Conservation (phyloP, 352 stramenopile species). For the Phytophthora crassamura region DNA sequence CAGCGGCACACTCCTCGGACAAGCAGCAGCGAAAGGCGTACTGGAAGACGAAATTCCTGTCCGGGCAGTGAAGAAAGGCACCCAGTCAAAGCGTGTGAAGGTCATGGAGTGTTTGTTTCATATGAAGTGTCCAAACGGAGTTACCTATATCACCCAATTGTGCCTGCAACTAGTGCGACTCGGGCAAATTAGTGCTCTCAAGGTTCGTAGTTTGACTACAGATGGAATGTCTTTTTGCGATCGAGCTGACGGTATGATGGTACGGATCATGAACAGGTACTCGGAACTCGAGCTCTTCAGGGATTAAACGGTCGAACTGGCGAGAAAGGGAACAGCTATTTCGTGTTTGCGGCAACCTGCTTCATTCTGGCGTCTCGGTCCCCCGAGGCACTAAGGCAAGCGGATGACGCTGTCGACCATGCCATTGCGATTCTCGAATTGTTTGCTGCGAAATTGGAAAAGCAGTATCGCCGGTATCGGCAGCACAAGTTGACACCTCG, state of each 20-base stretch:
- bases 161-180: constrained; percentile 45
- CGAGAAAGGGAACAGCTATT: constrained; percentile 35
- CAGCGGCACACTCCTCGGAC: constrained; percentile 1
- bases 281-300: constrained; percentile 36
- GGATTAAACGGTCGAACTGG: constrained; percentile 11
- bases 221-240: not conserved
- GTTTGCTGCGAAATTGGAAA: constrained; percentile 30
- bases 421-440: constrained; percentile 29
- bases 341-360: constrained; percentile 52
- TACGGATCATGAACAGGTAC: constrained; percentile 17
- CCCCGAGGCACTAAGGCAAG: constrained; percentile 15
- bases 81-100: constrained; percentile 32
- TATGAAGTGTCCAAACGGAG: constrained; percentile 28
- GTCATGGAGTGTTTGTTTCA: constrained; percentile 47
- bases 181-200: constrained; percentile 45
- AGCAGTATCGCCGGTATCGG: constrained; percentile 17
- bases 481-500: constrained; percentile 32
- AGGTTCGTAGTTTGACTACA: constrained; percentile 37
- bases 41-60: constrained; percentile 37
- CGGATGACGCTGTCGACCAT: constrained; percentile 10
- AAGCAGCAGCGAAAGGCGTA: constrained; percentile 27
- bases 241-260: constrained; percentile 10
- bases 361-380: constrained; percentile 45
- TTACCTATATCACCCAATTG: constrained; percentile 38
- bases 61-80: constrained; percentile 27